phyloP scores from a whole-genome alignment of 2,329 filamentous ascomycete genomes.

The Aureobasidium vineae region DNA sequence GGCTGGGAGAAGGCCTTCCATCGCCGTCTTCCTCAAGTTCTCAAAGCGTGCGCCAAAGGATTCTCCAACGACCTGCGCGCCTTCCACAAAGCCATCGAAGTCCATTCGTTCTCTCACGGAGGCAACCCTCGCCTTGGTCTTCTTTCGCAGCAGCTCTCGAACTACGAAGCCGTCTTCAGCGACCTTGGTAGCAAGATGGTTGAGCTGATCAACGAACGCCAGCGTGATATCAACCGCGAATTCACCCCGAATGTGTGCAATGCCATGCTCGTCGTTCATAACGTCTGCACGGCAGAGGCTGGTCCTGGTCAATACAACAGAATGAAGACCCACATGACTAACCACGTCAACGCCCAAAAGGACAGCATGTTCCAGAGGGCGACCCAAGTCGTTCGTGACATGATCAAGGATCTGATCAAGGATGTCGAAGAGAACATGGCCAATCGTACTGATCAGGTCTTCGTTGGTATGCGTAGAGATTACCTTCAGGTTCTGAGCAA shows the following conservation, averaged over 20 bases:
- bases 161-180: constrained; percentile 45
- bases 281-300: constrained; percentile 45
- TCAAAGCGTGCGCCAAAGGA: constrained; percentile 41
- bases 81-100: constrained; percentile 48
- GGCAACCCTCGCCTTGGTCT: constrained; percentile 43
- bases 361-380: constrained; percentile 53
- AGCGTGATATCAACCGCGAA: constrained; percentile 55
- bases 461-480: constrained; percentile 39
- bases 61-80: constrained; percentile 38
- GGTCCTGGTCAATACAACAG: constrained; percentile 50
- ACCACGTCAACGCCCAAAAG: constrained; percentile 45
- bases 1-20: constrained; percentile 49
- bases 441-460: constrained; percentile 49
- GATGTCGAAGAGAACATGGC: constrained; percentile 47
- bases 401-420: constrained; percentile 46
- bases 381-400: constrained; percentile 43
- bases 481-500: constrained; percentile 41
- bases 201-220: constrained; percentile 44
- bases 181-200: constrained; percentile 40
- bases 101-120: constrained; percentile 42
- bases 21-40: constrained; percentile 43
- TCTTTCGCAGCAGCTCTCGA: constrained; percentile 45
- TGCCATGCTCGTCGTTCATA: constrained; percentile 51
- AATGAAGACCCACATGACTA: constrained; percentile 54
- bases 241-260: constrained; percentile 52